phyloP scores from a whole-genome alignment of 139 green algal genomes.

The Microglena sp. region DNA sequence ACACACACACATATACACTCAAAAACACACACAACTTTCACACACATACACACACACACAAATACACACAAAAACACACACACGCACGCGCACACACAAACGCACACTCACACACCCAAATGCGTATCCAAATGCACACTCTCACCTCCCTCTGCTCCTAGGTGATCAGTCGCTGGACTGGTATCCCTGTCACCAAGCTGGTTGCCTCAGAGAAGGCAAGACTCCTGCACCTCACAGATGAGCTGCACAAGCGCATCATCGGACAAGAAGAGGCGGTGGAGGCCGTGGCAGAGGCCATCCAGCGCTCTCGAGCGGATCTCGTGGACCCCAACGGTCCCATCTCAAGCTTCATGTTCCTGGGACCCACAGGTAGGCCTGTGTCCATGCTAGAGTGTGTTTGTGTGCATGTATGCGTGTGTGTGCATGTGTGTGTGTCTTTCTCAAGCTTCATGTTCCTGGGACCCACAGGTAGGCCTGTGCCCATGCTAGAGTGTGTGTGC shows the following conservation, averaged over 20 bases:
- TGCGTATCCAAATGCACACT: neutral
- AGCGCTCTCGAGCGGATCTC: slow-evolving; percentile 81
- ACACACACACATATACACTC: too few species aligned
- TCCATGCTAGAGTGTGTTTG: neutral
- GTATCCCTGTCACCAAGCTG: slow-evolving; percentile 22
- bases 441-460: too few species aligned
- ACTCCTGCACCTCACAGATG: slow-evolving; percentile 11
- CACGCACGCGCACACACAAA: slow-evolving; percentile 5
- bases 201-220: slow-evolving; percentile 17
- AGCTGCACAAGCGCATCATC: slow-evolving; percentile 32
- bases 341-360: slow-evolving; percentile 97
- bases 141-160: neutral
- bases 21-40: neutral
- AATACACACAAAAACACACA: neutral
- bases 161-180: slow-evolving; percentile 13
- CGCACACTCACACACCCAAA: neutral
- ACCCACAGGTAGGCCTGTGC: too few species aligned
- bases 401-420: neutral
- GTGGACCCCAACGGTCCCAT: slow-evolving; percentile 83
- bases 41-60: neutral
- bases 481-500: neutral
- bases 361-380: slow-evolving; percentile 60
- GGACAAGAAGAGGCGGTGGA: slow-evolving; percentile 76
- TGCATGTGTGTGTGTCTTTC: neutral
- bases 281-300: slow-evolving; percentile 84